phyloP scores from a whole-genome alignment of 2,329 filamentous ascomycete species.

The Alternaria consortialis region DNA sequence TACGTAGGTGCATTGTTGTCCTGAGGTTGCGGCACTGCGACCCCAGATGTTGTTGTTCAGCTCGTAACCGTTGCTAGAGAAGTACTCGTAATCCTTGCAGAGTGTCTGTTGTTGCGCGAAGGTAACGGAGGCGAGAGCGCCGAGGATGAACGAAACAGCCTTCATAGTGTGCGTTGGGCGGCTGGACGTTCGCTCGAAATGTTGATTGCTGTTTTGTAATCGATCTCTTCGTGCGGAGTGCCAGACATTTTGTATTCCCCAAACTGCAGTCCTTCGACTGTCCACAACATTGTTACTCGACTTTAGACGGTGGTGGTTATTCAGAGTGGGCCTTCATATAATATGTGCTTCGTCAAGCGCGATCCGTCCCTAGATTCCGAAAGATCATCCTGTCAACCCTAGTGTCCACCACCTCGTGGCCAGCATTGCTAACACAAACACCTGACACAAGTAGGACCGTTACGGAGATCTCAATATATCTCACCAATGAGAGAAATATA shows the following conservation, averaged over 20 bases:
- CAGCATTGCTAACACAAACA: slow-evolving; percentile 1
- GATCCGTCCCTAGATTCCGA: slow-evolving; percentile 18
- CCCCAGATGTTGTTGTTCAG: slow-evolving; percentile 41
- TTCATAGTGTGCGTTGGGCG: slow-evolving; percentile 11
- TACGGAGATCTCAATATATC: slow-evolving; percentile 10
- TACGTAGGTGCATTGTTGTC: slow-evolving; percentile 32
- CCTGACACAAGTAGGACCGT: slow-evolving; percentile 7
- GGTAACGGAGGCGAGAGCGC: slow-evolving; percentile 9
- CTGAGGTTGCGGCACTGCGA: slow-evolving; percentile 21
- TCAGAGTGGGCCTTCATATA: slow-evolving; percentile 14
- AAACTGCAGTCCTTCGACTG: neutral
- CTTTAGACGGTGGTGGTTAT: slow-evolving; percentile 14
- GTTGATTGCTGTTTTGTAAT: neutral
- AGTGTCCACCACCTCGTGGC: neutral
- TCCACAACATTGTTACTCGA: neutral
- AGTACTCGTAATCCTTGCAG: slow-evolving; percentile 32
- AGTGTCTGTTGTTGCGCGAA: slow-evolving; percentile 19
- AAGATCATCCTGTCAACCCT: slow-evolving; percentile 1
- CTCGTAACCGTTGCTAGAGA: slow-evolving; percentile 31
- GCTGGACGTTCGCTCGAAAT: neutral
- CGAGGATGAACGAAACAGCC: slow-evolving; percentile 11
- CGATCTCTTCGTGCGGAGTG: neutral
- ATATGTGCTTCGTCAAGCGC: slow-evolving; percentile 6
- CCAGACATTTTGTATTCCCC: slow-evolving; percentile 10
- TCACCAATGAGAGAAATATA: slow-evolving; percentile 4